Conservation (phyloP, 345 rosid genomes). For the Gossypium arboreum region DNA sequence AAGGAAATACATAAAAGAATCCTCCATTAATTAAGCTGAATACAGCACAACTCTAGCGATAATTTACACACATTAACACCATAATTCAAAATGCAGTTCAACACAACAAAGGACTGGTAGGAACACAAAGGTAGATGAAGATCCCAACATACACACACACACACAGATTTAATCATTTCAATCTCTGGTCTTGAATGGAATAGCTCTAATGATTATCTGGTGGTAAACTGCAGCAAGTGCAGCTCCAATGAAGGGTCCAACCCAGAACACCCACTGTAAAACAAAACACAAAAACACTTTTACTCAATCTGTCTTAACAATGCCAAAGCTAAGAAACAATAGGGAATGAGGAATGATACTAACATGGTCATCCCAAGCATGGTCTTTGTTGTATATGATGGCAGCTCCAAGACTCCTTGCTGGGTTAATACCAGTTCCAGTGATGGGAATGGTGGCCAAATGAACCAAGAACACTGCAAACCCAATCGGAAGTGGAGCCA, state of each 20-base stretch:
- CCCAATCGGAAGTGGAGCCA: constrained; percentile 78
- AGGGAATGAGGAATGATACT: constrained; percentile 1
- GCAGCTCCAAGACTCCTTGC: constrained; percentile 79
- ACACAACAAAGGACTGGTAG: too few relatives aligned
- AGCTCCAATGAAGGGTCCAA: constrained; percentile 73
- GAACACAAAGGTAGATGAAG: too few relatives aligned
- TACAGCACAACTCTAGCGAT: constrained; percentile 14
- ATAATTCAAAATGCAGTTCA: too few relatives aligned
- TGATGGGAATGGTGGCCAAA: constrained; percentile 65
- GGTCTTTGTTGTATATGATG: constrained; percentile 46
- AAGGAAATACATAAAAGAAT: constrained; percentile 11
- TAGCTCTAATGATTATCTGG: constrained; percentile 67
- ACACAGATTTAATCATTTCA: constrained; percentile 16
- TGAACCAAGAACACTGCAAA: constrained; percentile 74
- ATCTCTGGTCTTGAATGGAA: constrained; percentile 57
- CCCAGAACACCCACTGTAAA: constrained; percentile 75
- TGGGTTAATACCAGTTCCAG: constrained; percentile 71
- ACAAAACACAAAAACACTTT: neutral
- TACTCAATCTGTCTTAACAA: neutral
- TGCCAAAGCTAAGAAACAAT: neutral
- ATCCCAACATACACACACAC: too few relatives aligned
- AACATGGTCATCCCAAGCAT: constrained; percentile 62
- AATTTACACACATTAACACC: constrained; percentile 20
- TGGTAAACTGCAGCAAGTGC: constrained; percentile 73
- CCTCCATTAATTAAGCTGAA: constrained; percentile 11